These are phyloP conservation scores for Beta vulgaris DNA, from an alignment of 148 eudicot species.

Conservation along the genomic window DNA sequence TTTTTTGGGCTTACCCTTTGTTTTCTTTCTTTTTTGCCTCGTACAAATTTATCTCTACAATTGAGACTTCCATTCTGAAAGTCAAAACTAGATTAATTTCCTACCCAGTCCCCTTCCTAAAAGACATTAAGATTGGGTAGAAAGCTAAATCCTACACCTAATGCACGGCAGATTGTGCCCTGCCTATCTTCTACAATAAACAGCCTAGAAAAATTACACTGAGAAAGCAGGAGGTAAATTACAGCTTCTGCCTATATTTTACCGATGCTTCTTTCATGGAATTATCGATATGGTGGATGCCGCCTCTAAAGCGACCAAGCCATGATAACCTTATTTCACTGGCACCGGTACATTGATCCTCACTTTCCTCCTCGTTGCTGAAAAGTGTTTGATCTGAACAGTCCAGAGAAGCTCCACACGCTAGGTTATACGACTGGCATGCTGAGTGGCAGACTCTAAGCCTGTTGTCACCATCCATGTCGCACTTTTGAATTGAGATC, in stretches of 20 bases:
- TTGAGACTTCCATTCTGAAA: constrained; percentile 52
- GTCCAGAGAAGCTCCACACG: constrained; percentile 92
- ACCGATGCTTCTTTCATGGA: constrained; percentile 41
- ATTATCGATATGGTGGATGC: constrained; percentile 29
- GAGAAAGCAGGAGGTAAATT: not conserved
- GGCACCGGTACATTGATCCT: constrained; percentile 82
- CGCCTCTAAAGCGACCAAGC: constrained; percentile 43
- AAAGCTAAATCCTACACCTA: constrained; percentile 38
- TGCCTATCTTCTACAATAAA: constrained; percentile 37
- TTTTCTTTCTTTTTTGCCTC: not conserved
- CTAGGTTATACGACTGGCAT: constrained; percentile 83
- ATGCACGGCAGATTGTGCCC: constrained; percentile 39
- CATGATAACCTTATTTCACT: constrained; percentile 61
- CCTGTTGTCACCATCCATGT: constrained; percentile 87
- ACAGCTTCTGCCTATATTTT: constrained; percentile 47
- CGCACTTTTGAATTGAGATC: constrained; percentile 96
- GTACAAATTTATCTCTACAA: constrained; percentile 37
- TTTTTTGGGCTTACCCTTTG: not conserved
- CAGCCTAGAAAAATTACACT: constrained; percentile 29
- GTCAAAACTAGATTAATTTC: constrained; percentile 29
- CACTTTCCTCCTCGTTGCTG: constrained; percentile 63
- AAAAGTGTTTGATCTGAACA: constrained; percentile 98
- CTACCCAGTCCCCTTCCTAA: constrained; percentile 28
- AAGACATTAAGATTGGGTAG: constrained; percentile 26
- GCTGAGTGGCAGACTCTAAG: constrained; percentile 93